These are phyloP conservation scores for Colletotrichum coccodes DNA, from an alignment of 2,329 filamentous ascomycete species.

Conservation along the genomic window DNA sequence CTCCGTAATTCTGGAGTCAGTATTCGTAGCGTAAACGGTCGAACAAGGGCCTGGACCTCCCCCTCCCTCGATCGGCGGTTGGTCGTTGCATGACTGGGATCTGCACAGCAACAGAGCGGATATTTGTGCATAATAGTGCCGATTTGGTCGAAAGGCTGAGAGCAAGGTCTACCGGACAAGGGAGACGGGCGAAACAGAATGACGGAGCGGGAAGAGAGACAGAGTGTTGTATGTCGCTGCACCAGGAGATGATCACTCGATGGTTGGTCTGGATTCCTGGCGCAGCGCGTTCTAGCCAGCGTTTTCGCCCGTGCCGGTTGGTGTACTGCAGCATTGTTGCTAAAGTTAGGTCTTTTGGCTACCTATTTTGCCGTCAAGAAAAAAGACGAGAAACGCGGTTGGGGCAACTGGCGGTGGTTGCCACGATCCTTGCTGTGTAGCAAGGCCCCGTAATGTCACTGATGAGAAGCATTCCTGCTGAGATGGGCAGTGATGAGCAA, in stretches of 20 bases:
- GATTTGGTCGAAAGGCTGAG: background rate
- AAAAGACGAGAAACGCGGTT: constrained; percentile 1
- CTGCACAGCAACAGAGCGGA: background rate
- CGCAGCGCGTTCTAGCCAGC: constrained; percentile 24
- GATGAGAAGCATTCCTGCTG: constrained; percentile 1
- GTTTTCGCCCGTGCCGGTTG: constrained; percentile 11
- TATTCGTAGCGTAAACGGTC: constrained; percentile 3
- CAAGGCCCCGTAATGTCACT: background rate
- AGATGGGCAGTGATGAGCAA: constrained; percentile 12
- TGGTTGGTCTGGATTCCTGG: constrained; percentile 16
- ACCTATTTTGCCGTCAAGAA: constrained; percentile 15
- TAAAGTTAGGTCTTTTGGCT: constrained; percentile 29
- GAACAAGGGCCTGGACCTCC: background rate
- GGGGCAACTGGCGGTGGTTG: constrained; percentile 4
- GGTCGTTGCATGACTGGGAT: background rate
- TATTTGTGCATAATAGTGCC: constrained; percentile 14
- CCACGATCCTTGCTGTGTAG: background rate
- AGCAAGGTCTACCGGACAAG: background rate
- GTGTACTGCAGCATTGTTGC: constrained; percentile 24
- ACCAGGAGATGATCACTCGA: constrained; percentile 17
- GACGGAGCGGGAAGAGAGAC: background rate
- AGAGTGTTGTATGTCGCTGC: background rate
- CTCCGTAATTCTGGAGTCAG: constrained; percentile 18
- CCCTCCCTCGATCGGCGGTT: background rate
- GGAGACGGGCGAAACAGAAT: background rate